Percentiles rank a stretch among this genome's conserved stretches.
Conservation (phyloP, 371 early-diverging fungal genomes). For the Mortierella sp. region DNA sequence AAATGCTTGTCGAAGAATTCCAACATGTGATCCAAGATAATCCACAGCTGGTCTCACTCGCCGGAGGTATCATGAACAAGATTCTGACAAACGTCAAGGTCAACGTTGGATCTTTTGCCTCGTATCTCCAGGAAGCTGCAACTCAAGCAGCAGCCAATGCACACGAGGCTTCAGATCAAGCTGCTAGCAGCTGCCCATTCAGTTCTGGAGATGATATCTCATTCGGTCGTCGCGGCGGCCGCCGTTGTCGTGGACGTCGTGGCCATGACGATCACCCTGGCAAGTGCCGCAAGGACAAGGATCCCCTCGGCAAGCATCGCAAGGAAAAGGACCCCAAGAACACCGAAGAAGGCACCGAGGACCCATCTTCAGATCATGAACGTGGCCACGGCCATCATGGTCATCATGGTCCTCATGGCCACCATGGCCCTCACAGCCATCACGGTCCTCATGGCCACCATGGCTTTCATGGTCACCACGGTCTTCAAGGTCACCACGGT, state of each 20-base stretch:
- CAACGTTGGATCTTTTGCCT: constrained; percentile 47
- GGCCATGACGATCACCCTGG: constrained; percentile 10
- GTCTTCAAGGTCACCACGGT: no score
- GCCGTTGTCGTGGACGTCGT: background rate
- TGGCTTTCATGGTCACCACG: no score
- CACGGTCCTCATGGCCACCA: no score
- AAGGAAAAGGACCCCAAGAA: constrained; percentile 1
- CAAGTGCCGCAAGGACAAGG: constrained; percentile 6
- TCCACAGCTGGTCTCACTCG: constrained; percentile 38
- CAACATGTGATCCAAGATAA: constrained; percentile 54
- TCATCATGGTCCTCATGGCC: background rate
- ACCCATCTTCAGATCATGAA: constrained; percentile 23
- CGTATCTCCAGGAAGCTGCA: constrained; percentile 33
- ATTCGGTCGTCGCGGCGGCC: constrained; percentile 21
- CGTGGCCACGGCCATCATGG: constrained; percentile 12
- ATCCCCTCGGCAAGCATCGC: background rate
- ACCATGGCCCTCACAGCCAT: no score
- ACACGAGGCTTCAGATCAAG: constrained; percentile 24
- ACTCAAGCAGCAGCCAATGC: constrained; percentile 18
- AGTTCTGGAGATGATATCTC: constrained; percentile 14
- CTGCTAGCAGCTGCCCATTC: constrained; percentile 26
- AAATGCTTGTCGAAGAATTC: constrained; percentile 45
- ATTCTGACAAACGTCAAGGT: constrained; percentile 46
- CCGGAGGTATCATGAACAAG: constrained; percentile 45
- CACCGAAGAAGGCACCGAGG: background rate